Percentiles rank a stretch among this genome's conserved stretches.
Conservation (phyloP, 257 asterid species). For the Solanum chaucha region DNA sequence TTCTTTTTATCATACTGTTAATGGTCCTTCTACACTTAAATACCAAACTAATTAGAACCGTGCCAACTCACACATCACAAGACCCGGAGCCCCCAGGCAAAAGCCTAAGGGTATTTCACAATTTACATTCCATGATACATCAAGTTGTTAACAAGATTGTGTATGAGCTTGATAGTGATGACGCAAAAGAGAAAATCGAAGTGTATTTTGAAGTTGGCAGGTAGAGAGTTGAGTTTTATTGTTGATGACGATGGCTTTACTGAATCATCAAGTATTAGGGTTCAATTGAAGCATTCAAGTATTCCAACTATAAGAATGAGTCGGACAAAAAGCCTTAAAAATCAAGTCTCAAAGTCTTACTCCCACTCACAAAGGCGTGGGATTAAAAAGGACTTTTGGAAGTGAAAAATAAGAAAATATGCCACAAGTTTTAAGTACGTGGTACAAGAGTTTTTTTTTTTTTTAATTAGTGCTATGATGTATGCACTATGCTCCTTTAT, state of each 20-base stretch:
- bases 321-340: neutral
- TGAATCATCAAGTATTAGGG: neutral
- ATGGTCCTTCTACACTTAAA: neutral
- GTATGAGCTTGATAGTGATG: neutral
- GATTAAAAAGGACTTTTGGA: neutral
- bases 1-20: neutral
- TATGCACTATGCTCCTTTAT: neutral
- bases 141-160: neutral
- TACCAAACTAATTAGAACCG: neutral
- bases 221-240: neutral
- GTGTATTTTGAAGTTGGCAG: neutral
- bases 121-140: neutral
- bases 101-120: neutral
- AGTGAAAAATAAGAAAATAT: neutral
- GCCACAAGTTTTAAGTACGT: neutral
- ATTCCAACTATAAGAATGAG: neutral
- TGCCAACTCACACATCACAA: neutral
- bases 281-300: too few species aligned
- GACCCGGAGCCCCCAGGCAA: neutral
- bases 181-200: neutral
- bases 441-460: neutral
- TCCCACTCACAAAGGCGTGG: neutral
- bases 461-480: neutral
- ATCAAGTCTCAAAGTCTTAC: neutral
- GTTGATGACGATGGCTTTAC: neutral